phyloP scores from a whole-genome alignment of 768 basidiomycete species.

The Lactarius evosmus region DNA sequence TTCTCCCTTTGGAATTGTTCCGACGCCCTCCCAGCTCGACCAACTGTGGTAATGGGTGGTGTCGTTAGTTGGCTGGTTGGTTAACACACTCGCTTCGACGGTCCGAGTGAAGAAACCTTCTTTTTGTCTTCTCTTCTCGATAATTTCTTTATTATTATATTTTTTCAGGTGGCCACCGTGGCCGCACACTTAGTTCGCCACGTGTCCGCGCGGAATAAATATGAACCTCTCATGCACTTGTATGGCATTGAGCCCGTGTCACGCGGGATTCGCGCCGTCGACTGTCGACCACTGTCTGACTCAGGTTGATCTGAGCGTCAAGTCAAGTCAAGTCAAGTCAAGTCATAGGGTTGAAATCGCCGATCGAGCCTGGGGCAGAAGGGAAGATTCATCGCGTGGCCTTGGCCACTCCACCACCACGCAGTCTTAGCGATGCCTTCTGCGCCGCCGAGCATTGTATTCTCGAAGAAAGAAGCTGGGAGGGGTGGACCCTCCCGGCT shows the following conservation, averaged over 20 bases:
- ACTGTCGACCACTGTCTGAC: not conserved
- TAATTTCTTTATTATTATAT: not conserved
- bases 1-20: not conserved
- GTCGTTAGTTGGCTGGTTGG: not conserved
- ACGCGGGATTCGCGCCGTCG: not conserved
- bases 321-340: not conserved
- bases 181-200: not conserved
- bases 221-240: not conserved
- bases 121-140: not conserved
- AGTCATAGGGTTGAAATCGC: not conserved
- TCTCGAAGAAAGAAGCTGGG: not conserved
- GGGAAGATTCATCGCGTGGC: not conserved
- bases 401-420: not conserved
- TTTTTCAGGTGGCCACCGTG: not conserved
- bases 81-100: not conserved
- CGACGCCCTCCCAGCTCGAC: not conserved
- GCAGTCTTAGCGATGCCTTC: not conserved
- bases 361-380: not conserved
- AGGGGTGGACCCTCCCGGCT: not conserved
- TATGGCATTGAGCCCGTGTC: not conserved
- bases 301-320: not conserved
- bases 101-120: not conserved
- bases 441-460: not conserved
- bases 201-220: not conserved
- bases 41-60: not conserved